Conservation (phyloP, 345 rosid species). For the Raphanus raphanistrum region DNA sequence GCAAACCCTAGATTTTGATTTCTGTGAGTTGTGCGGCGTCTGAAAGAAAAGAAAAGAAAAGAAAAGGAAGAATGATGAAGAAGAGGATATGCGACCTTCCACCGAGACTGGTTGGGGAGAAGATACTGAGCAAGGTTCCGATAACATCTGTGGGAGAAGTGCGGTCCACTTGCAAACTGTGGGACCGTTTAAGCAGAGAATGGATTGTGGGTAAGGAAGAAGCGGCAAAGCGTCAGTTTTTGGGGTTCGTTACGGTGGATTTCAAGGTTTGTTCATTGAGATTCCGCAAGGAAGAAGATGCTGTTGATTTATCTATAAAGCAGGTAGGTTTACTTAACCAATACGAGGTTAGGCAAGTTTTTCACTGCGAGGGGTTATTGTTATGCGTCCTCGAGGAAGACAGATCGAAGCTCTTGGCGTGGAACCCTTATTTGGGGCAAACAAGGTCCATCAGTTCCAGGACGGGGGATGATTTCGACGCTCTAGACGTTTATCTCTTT, state of each 20-base stretch:
- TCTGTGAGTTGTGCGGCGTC: too few species aligned
- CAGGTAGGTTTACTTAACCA: background rate
- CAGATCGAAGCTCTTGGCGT: background rate
- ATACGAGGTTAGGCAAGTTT: background rate
- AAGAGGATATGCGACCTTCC: too few species aligned
- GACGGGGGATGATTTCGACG: background rate
- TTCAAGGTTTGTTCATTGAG: background rate
- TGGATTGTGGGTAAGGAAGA: too few species aligned
- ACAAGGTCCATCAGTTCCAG: background rate
- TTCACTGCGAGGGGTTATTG: background rate
- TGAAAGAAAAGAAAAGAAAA: too few species aligned
- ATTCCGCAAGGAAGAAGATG: background rate
- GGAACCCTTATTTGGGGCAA: background rate
- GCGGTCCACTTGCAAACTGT: too few species aligned
- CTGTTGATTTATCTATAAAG: background rate
- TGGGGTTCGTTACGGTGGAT: background rate
- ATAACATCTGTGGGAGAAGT: too few species aligned
- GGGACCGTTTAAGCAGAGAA: too few species aligned
- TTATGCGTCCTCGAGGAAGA: too few species aligned
- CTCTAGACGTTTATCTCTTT: background rate
- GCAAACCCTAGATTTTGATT: too few species aligned
- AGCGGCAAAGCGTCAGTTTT: background rate
- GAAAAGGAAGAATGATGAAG: too few species aligned
- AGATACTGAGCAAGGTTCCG: too few species aligned
- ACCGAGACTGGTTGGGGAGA: too few species aligned